Base-by-base conservation (phyloP, 1,139 yeast species). In the Debaryomyces coudertii region DNA sequence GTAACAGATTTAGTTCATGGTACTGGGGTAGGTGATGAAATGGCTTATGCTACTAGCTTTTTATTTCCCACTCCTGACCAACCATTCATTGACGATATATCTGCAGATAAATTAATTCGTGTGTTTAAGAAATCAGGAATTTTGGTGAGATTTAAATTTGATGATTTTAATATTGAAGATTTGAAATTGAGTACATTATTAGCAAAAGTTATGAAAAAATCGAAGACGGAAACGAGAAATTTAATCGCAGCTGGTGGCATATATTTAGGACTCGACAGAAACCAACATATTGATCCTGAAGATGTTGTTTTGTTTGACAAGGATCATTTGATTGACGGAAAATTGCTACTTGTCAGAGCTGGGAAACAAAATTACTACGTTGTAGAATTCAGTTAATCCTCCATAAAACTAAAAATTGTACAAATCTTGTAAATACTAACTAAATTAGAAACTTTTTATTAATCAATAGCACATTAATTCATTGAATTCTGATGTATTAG, bases 1-100 rank as follows among this genome's bases (percentile, higher is more conserved):
- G 87, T 92, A 38, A 87, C 93, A 4, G 96, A 89, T 56, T 73
- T 93, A 58, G 77, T 93, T 30, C 97, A 90, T 64, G 99, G 98
- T 0, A 73, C 73, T 8, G 95, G 93, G 0, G 73, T 78, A 5
- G 95, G 96, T 2, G 76, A 77, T 27, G 77, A 81, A 45, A 85
- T 90, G 58, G 80, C 83, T 7, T 71, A 76, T 37, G 77, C 86
- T 20, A 82, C 93, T 2, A 73, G 83, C 5, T 77, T 87, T 48
- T 63, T 89, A 42, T 88, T 85, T 62, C 88, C 89, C 3, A 70
- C 79, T 1, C 80, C 80, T 5, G 79, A 75, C 41, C 77, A 73
- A 46, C 77, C 80, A 7, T 73, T 73, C 51, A 65, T 73, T 56
- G 77, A 76, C 23, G 71, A 68, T 11, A 61, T 77, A 6, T 62